phyloP scores from a whole-genome alignment of 2,329 filamentous ascomycete species.

The Fusarium cicatricum region DNA sequence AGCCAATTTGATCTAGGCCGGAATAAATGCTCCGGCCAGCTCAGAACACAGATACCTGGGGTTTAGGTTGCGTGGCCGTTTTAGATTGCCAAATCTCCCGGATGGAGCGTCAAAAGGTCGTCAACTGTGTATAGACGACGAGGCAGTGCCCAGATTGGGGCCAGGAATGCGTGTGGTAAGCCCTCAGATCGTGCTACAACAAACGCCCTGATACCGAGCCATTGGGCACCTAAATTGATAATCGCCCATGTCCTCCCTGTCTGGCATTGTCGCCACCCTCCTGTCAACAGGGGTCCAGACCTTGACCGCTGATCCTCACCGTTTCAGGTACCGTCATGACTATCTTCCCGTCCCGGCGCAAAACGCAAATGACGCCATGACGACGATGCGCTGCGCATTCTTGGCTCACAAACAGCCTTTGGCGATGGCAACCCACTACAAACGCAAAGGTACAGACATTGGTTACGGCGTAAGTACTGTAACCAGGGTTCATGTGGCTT shows the following conservation, averaged over 20 bases:
- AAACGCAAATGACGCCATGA: constrained; percentile 37
- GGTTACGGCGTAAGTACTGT: constrained; percentile 2
- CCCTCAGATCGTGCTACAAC: constrained; percentile 25
- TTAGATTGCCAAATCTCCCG: constrained; percentile 1
- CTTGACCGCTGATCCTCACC: constrained; percentile 32
- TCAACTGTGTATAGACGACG: background rate
- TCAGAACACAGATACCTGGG: constrained; percentile 21
- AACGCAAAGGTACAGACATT: constrained; percentile 5
- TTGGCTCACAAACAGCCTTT: constrained; percentile 15
- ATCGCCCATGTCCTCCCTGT: constrained; percentile 17
- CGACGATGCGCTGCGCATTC: constrained; percentile 26
- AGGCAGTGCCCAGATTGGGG: constrained; percentile 5
- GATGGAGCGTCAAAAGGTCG: constrained; percentile 6
- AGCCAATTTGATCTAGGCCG: constrained; percentile 11
- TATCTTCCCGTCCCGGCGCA: constrained; percentile 26
- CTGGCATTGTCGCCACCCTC: constrained; percentile 34
- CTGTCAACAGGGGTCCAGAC: constrained; percentile 36
- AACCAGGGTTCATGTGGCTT: constrained; percentile 28
- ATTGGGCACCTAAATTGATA: constrained; percentile 28
- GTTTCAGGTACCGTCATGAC: constrained; percentile 25
- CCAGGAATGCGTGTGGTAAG: constrained; percentile 25
- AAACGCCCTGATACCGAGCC: constrained; percentile 21
- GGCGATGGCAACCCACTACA: constrained; percentile 2
- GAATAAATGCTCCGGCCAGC: constrained; percentile 36
- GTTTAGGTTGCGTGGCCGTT: constrained; percentile 2